A percentile compares a stretch with the other conserved stretches of the same genome.
Evolutionary conservation across 768 basidiomycete species (phyloP).

Genomic region (Cystoderma amianthinum): DNA sequence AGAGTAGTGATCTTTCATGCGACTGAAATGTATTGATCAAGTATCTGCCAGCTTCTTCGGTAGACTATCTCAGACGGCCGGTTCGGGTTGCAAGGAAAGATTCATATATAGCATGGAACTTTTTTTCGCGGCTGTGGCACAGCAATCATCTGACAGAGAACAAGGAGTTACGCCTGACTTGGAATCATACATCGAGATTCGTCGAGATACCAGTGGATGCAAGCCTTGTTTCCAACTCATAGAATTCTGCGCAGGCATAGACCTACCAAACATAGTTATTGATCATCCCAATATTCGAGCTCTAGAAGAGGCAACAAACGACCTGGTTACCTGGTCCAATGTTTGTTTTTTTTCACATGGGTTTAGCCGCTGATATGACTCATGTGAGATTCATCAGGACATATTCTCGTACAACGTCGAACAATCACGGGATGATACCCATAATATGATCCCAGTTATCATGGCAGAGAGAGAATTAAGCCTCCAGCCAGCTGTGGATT

Average conservation of each 20-base stretch:
- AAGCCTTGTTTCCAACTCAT: slow-evolving; percentile 66
- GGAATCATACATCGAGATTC: slow-evolving; percentile 58
- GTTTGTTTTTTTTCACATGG: slow-evolving; percentile 29
- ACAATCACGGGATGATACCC: slow-evolving; percentile 61
- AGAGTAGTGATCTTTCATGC: background rate
- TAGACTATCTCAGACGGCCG: slow-evolving; percentile 4
- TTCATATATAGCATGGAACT: slow-evolving; percentile 60
- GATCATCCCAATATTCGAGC: slow-evolving; percentile 49
- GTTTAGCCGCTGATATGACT: slow-evolving; percentile 9
- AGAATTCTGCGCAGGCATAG: slow-evolving; percentile 39
- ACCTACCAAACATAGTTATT: slow-evolving; percentile 65
- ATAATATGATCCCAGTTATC: slow-evolving; percentile 69
- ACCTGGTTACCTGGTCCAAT: slow-evolving; percentile 70
- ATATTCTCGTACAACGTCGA: slow-evolving; percentile 72
- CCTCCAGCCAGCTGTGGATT: slow-evolving; percentile 56
- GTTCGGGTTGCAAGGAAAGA: slow-evolving; percentile 21
- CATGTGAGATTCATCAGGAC: slow-evolving; percentile 35
- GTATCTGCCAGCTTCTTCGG: slow-evolving; percentile 6
- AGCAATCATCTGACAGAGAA: slow-evolving; percentile 50
- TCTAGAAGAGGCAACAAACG: slow-evolving; percentile 60
- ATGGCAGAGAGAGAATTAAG: slow-evolving; percentile 51
- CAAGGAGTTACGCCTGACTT: slow-evolving; percentile 50
- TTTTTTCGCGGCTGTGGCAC: slow-evolving; percentile 58
- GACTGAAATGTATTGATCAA: background rate
- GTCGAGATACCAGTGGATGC: slow-evolving; percentile 64